phyloP scores from a whole-genome alignment of 2,329 filamentous ascomycete genomes.

The Fusarium austroafricanum region DNA sequence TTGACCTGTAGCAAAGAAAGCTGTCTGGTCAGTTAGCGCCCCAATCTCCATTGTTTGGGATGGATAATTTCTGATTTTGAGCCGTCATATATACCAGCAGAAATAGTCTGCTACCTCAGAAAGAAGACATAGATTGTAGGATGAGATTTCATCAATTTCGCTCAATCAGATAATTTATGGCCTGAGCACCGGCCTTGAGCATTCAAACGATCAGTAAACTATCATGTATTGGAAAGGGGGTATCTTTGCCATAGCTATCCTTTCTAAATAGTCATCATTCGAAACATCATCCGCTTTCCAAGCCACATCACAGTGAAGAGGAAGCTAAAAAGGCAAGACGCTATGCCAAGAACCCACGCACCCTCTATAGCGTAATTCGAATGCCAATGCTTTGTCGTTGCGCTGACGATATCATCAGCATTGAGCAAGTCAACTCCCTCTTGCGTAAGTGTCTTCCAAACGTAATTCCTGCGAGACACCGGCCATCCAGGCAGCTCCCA shows the following conservation, averaged over 20 bases:
- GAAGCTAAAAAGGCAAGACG: slow-evolving; percentile 33
- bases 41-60: no score
- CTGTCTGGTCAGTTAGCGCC: no score
- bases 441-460: slow-evolving; percentile 66
- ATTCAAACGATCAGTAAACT: no score
- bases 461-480: slow-evolving; percentile 62
- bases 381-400: slow-evolving; percentile 34
- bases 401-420: slow-evolving; percentile 68
- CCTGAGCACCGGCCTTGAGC: no score
- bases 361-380: slow-evolving; percentile 32
- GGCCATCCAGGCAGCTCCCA: slow-evolving; percentile 73
- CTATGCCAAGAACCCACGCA: slow-evolving; percentile 36
- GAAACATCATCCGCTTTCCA: slow-evolving; percentile 23
- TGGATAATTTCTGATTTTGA: no score
- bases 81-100: no score
- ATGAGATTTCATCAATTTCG: no score
- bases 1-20: no score
- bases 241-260: background rate
- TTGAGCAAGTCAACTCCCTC: slow-evolving; percentile 71
- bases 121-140: no score
- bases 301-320: slow-evolving; percentile 30
- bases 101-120: no score
- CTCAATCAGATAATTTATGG: no score
- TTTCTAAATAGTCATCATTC: background rate
- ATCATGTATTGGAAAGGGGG: background rate